Evolutionary conservation across 2,329 filamentous ascomycete species (phyloP), one percentile per base, ranked within the genome.

Genomic region (Colletotrichum truncatum): DNA sequence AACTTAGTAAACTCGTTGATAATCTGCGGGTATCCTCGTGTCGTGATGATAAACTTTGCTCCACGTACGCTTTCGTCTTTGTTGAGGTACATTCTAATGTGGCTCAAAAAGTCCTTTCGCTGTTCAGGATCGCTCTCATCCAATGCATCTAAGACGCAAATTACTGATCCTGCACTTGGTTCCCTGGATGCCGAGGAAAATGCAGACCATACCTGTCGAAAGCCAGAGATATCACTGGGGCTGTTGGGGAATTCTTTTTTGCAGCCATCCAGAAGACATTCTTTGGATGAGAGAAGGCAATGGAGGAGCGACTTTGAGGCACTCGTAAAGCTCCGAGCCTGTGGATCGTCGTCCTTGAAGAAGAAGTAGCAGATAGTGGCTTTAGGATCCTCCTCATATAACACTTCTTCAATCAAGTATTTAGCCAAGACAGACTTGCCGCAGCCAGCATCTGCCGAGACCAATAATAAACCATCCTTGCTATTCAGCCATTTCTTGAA

Each of bases 31-130:
- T 39, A 53, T 4, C 34, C 34, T 14, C 21, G 32, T 5, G 23
- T 51, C 3, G 46, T 51, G 4, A 51, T 2, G n/a, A 51, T 11
- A 2, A 51, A 51, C 7, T 51, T 51, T 1, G 18, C 28, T n/a
- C 30, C 7, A 3, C 6, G n/a, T n/a, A 3, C 25, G 1, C 2
- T 0, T 6, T 12, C 21, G 3, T n/a, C 6, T 16, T 4, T 2
- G 14, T 2, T 7, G 1, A 25, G 0, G 1, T 36, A 34, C 4
- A 4, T 2, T 12, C 8, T 16, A 0, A 51, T 6, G 18, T 12
- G 3, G 0, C 7, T n/a, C 6, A 51, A 5, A 2, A 51, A 51
- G 28, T 4, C 30, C 7, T 36, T 14, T 5, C 9, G 48, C 10
- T 36, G 16, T 5, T 0, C 1, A 12, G n/a, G 18, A 23, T 51